Percentiles rank a stretch among this genome's conserved stretches.
Evolutionary conservation across 2,329 filamentous ascomycete species (phyloP).

Genomic region (Fusarium anthophilum): DNA sequence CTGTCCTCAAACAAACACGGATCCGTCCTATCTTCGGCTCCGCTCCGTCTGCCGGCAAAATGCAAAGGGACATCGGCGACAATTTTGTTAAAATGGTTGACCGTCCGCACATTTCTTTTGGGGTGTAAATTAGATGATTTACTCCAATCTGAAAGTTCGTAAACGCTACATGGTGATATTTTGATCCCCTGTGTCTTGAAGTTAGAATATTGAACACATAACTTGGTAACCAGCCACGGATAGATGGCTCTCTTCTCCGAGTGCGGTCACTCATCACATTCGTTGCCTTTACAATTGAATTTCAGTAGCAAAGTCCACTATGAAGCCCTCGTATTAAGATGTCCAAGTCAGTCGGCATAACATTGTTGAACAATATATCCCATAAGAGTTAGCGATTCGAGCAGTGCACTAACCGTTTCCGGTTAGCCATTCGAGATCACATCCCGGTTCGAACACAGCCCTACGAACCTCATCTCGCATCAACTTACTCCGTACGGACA

Average conservation of each 20-base stretch:
- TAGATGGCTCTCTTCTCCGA: not conserved
- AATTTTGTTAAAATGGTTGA: not conserved
- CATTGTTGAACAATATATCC: not conserved
- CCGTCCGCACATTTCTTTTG: too few species aligned
- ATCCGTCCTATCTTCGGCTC: slow-evolving; percentile 4
- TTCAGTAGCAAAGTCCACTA: not conserved
- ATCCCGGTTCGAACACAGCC: slow-evolving; percentile 32
- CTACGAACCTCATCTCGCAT: slow-evolving; percentile 17
- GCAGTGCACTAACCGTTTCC: not conserved
- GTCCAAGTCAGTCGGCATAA: not conserved
- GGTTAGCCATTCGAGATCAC: slow-evolving; percentile 15
- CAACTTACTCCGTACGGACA: not conserved
- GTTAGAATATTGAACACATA: not conserved
- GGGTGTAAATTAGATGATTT: too few species aligned
- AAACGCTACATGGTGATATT: not conserved
- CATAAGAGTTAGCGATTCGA: slow-evolving; percentile 9
- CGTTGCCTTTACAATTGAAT: not conserved
- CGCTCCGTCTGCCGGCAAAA: not conserved
- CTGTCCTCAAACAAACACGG: not conserved
- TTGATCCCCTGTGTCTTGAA: not conserved
- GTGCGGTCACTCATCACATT: not conserved
- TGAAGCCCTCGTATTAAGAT: not conserved
- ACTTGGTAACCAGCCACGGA: not conserved
- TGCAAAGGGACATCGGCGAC: not conserved
- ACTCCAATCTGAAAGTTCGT: not conserved